Conservation (phyloP, 192 early-diverging fungal species). For the Coemansia sp. region DNA sequence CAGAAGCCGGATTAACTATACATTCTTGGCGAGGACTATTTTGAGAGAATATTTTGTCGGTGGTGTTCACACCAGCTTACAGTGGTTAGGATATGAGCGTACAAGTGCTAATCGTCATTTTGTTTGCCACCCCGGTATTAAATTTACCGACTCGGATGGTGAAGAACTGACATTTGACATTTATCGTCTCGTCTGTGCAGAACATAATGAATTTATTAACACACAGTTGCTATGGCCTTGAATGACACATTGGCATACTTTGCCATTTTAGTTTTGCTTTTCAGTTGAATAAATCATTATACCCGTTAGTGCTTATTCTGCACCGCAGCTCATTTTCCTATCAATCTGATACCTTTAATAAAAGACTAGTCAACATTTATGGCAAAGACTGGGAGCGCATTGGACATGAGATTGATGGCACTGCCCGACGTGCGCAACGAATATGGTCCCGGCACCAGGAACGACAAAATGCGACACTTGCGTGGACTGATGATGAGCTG, state of each 20-base stretch:
- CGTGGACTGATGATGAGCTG: not conserved
- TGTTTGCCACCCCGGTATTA: not conserved
- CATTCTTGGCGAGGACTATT: not conserved
- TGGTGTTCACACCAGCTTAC: not conserved
- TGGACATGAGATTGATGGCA: not conserved
- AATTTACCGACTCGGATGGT: too few species aligned
- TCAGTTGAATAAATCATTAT: too few species aligned
- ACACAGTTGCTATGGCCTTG: too few species aligned
- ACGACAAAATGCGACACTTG: not conserved
- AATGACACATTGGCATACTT: too few species aligned
- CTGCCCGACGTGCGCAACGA: not conserved
- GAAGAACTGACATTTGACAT: too few species aligned
- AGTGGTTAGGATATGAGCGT: not conserved
- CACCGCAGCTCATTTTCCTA: slow-evolving; percentile 17
- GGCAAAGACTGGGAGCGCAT: slow-evolving; percentile 3
- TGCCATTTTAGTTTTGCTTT: too few species aligned
- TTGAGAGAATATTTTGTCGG: not conserved
- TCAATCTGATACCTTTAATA: slow-evolving; percentile 19
- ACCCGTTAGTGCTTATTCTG: too few species aligned
- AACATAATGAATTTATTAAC: too few species aligned
- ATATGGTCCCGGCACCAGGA: not conserved
- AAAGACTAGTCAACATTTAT: not conserved
- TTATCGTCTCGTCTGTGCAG: too few species aligned
- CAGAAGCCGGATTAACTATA: too few species aligned
- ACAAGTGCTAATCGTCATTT: not conserved